phyloP scores from a whole-genome alignment of 352 stramenopile genomes.

The Phytophthora europaea region DNA sequence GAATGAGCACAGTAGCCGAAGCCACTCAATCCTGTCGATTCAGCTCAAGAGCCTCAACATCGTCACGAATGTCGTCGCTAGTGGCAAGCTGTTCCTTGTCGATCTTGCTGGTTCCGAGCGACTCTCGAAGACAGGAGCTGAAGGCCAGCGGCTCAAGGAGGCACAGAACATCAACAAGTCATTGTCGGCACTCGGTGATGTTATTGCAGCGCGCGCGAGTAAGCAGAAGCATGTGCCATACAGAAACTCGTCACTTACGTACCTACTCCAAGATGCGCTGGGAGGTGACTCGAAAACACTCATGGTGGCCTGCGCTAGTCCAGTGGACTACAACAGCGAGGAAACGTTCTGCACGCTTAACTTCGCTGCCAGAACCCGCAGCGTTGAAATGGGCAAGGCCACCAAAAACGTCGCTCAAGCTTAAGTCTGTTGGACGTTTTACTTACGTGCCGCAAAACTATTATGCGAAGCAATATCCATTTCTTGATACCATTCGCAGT shows the following conservation, averaged over 20 bases:
- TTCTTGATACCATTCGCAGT: conserved; percentile 23
- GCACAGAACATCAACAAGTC: conserved; percentile 96
- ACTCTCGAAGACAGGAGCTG: conserved; percentile 90
- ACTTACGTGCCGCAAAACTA: conserved; percentile 2
- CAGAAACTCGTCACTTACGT: conserved; percentile 95
- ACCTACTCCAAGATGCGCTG: conserved; percentile 94
- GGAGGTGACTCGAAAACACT: conserved; percentile 94
- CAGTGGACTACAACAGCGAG: conserved; percentile 92
- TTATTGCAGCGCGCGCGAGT: conserved; percentile 93
- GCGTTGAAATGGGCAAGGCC: conserved; percentile 92
- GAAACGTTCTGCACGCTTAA: conserved; percentile 95
- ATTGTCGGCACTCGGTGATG: conserved; percentile 97
- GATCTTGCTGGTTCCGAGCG: conserved; percentile 92
- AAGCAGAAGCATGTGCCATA: conserved; percentile 95
- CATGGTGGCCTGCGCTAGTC: conserved; percentile 93
- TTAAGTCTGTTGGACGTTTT: not conserved
- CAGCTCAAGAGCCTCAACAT: conserved; percentile 88
- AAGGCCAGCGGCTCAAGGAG: conserved; percentile 91
- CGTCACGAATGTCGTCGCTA: conserved; percentile 75
- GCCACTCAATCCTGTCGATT: conserved; percentile 89
- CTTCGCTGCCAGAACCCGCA: conserved; percentile 89
- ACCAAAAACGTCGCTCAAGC: conserved; percentile 82
- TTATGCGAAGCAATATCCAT: conserved; percentile 25
- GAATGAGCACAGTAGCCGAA: conserved; percentile 92
- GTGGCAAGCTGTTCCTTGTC: conserved; percentile 89